These are phyloP conservation scores for Pyrenochaeta sp. DNA, from an alignment of 2,329 filamentous ascomycete species.

Conservation along the genomic window DNA sequence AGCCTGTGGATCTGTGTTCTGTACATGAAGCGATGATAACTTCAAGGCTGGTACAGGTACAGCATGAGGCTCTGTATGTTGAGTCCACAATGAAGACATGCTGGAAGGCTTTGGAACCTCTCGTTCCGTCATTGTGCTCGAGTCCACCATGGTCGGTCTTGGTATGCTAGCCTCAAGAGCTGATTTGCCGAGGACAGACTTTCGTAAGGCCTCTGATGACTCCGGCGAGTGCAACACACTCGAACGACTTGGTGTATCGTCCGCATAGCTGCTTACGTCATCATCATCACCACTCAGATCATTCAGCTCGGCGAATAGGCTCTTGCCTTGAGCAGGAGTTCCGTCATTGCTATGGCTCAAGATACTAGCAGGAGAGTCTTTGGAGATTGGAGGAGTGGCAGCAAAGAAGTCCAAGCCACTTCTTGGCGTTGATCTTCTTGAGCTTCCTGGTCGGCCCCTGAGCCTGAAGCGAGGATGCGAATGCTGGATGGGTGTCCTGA, in stretches of 20 bases:
- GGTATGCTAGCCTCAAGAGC: constrained; percentile 28
- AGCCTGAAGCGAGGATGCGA: constrained; percentile 75
- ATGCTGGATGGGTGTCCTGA: constrained; percentile 69
- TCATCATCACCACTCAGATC: constrained; percentile 78
- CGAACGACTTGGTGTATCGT: constrained; percentile 46
- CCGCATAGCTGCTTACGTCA: constrained; percentile 55
- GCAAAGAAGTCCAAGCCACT: constrained; percentile 65
- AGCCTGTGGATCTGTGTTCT: constrained; percentile 34
- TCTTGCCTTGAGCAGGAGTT: constrained; percentile 69
- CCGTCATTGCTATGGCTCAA: constrained; percentile 53
- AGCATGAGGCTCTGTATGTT: constrained; percentile 35
- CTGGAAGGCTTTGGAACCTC: constrained; percentile 53
- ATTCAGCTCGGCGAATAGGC: constrained; percentile 88
- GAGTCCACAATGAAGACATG: constrained; percentile 38
- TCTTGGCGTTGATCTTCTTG: constrained; percentile 62
- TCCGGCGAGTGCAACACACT: constrained; percentile 40
- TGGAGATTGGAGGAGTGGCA: constrained; percentile 66
- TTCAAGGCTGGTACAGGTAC: constrained; percentile 20
- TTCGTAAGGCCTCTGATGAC: constrained; percentile 37
- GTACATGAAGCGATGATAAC: constrained; percentile 37
- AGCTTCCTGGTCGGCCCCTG: constrained; percentile 69
- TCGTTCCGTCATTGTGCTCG: constrained; percentile 68
- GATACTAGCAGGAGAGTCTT: constrained; percentile 62
- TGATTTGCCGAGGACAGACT: constrained; percentile 27
- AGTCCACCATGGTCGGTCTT: constrained; percentile 63